phyloP scores from a whole-genome alignment of 139 green algal species.

The Volvox africanus region DNA sequence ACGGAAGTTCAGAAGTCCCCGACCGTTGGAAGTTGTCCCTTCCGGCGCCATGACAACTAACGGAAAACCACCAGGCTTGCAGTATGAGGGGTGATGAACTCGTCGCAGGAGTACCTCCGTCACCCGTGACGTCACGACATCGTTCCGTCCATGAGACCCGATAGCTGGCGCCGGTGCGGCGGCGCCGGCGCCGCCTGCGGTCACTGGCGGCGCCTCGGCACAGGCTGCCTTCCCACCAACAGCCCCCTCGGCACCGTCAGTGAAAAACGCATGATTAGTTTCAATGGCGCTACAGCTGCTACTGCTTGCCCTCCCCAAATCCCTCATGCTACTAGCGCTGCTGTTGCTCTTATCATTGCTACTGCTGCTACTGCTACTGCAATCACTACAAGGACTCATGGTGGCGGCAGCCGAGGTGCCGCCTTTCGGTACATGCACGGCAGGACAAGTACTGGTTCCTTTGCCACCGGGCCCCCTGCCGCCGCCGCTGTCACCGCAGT shows the following conservation, averaged over 20 bases:
- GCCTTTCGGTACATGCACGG: neutral
- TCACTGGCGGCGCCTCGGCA: neutral
- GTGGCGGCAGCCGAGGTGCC: neutral
- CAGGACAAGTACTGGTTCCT: neutral
- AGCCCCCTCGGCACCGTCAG: neutral
- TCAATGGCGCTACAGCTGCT: neutral
- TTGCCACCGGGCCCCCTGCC: neutral
- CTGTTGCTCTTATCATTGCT: neutral
- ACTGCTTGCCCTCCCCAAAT: too few species aligned
- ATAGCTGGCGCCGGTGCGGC: neutral
- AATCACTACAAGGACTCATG: neutral
- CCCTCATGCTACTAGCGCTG: neutral
- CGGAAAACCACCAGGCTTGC: conserved; percentile 18
- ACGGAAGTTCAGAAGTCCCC: conserved; percentile 7
- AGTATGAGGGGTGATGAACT: conserved; percentile 15
- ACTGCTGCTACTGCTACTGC: neutral
- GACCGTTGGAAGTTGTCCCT: conserved; percentile 31
- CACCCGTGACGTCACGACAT: neutral
- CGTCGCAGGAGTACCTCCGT: conserved; percentile 15
- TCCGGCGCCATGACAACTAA: conserved; percentile 27
- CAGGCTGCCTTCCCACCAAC: too few species aligned
- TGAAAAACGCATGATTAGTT: neutral
- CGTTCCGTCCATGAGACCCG: neutral
- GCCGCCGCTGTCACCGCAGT: neutral
- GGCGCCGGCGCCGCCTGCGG: too few species aligned